Evolutionary conservation across 2,329 filamentous ascomycete genomes (phyloP).

Genomic region (Fusarium duplospermum): DNA sequence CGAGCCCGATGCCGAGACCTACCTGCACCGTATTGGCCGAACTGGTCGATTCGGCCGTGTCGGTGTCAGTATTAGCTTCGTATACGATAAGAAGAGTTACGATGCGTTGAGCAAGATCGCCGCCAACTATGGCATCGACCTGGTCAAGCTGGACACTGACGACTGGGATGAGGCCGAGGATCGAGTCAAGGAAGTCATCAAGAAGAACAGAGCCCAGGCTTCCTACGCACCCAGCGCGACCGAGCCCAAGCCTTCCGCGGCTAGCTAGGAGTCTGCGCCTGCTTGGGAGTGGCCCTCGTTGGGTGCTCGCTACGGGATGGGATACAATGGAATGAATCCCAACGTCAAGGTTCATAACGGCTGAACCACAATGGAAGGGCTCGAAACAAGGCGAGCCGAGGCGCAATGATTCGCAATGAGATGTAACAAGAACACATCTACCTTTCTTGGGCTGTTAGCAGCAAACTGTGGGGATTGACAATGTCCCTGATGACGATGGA

Average conservation of each 20-base stretch:
- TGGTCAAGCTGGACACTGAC: constrained; percentile 82
- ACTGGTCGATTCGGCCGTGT: constrained; percentile 97
- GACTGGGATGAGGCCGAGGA: constrained; percentile 94
- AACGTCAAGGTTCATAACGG: constrained; percentile 8
- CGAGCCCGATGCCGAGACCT: constrained; percentile 93
- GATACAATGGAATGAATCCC: constrained; percentile 2
- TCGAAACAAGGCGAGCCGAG: background rate
- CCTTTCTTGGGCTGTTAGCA: background rate
- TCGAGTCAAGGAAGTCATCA: constrained; percentile 84
- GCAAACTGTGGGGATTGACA: background rate
- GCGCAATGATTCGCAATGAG: background rate
- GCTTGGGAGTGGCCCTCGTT: constrained; percentile 45
- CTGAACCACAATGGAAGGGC: background rate
- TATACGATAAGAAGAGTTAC: constrained; percentile 87
- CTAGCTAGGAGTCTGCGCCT: constrained; percentile 47
- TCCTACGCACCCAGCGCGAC: constrained; percentile 62
- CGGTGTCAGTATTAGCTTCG: constrained; percentile 94
- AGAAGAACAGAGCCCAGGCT: constrained; percentile 71
- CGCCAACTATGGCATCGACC: constrained; percentile 80
- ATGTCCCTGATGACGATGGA: background rate
- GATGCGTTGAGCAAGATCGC: constrained; percentile 83
- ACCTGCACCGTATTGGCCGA: constrained; percentile 96
- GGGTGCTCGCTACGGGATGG: constrained; percentile 14
- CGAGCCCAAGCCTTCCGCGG: constrained; percentile 47
- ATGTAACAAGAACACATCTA: background rate